Percentiles rank a stretch among this genome's conserved stretches.
phyloP scores from a whole-genome alignment of 306 rosid genomes.

The Vigna angularis region DNA sequence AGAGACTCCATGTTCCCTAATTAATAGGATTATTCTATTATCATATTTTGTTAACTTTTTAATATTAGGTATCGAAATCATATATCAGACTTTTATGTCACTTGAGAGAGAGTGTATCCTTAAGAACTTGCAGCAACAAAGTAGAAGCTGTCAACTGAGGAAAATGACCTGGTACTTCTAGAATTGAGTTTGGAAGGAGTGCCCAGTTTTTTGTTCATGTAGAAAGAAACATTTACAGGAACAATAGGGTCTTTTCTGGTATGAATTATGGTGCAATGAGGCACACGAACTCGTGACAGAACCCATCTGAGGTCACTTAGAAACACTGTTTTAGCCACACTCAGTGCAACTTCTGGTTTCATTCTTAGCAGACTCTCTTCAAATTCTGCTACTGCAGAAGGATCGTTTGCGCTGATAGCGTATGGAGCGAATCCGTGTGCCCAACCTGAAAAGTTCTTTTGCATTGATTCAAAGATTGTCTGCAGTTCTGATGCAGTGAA shows the following conservation, averaged over 20 bases:
- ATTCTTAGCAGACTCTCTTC: constrained; percentile 51
- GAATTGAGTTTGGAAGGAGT: constrained; percentile 44
- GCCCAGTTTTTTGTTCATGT: constrained; percentile 51
- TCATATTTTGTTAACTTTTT: no score
- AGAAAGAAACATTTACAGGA: constrained; percentile 49
- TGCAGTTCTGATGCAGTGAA: constrained; percentile 46
- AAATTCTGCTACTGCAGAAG: constrained; percentile 44
- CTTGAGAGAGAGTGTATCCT: neutral
- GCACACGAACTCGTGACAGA: constrained; percentile 50
- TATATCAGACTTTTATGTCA: neutral
- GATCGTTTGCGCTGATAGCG: constrained; percentile 39
- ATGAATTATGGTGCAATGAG: constrained; percentile 53
- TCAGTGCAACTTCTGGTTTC: constrained; percentile 53
- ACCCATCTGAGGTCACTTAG: constrained; percentile 50
- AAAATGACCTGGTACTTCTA: constrained; percentile 52
- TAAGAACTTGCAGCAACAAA: constrained; percentile 47
- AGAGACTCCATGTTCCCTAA: no score
- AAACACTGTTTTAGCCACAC: constrained; percentile 49
- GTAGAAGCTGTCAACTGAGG: constrained; percentile 57
- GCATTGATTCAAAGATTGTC: constrained; percentile 44
- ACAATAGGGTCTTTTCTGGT: constrained; percentile 45
- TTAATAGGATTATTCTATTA: no score
- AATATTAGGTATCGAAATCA: neutral
- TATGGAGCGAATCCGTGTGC: constrained; percentile 45
- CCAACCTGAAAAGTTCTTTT: constrained; percentile 47